Percentiles rank a stretch among this genome's conserved stretches.
Conservation (phyloP, 2,329 filamentous ascomycete species). For the Fusarium bactridioides region DNA sequence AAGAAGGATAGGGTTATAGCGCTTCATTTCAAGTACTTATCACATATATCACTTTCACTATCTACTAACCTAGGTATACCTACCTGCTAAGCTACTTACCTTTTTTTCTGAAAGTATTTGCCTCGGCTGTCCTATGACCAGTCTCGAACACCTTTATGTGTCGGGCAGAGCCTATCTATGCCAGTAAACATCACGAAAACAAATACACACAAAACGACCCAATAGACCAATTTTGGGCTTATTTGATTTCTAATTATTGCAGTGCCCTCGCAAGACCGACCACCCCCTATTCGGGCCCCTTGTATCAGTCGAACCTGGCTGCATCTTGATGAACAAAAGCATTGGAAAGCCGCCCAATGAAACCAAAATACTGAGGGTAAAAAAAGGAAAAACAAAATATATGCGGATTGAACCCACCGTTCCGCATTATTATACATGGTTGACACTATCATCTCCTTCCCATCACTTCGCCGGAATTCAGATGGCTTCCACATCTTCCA, state of each 20-base stretch:
- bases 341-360: conserved; percentile 5
- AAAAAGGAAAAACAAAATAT: conserved; percentile 3
- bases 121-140: background rate
- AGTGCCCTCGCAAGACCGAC: conserved; percentile 10
- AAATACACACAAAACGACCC: background rate
- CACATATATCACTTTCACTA: conserved; percentile 34
- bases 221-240: background rate
- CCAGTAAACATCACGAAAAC: background rate
- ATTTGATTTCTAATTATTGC: conserved; percentile 23
- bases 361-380: background rate
- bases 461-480: conserved; percentile 4
- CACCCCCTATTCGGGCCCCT: background rate
- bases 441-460: background rate
- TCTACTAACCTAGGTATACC: background rate
- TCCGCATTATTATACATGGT: conserved; percentile 17
- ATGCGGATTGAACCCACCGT: background rate
- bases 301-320: conserved; percentile 14
- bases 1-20: conserved; percentile 26
- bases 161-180: background rate
- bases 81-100: background rate
- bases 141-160: background rate
- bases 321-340: conserved; percentile 9
- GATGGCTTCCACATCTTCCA: background rate
- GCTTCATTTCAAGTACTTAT: conserved; percentile 32
- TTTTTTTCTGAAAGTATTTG: background rate